phyloP scores from a whole-genome alignment of 208 protist species.

The Trypanosoma rangeli region DNA sequence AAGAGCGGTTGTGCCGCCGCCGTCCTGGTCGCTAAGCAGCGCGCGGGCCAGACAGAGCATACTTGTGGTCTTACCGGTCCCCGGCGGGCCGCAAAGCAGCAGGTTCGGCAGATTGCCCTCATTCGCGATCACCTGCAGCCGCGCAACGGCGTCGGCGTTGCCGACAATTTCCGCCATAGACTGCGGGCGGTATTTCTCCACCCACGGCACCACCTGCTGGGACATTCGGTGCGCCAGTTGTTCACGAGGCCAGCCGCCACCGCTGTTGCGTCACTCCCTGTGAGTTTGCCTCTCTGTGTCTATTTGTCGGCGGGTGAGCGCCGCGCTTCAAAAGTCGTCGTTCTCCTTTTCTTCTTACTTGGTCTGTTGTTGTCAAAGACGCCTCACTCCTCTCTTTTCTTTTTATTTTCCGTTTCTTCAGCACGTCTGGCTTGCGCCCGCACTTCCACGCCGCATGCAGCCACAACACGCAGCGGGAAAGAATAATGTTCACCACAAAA shows the following conservation, averaged over 20 bases:
- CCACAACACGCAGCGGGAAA: neutral
- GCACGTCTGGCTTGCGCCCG: neutral
- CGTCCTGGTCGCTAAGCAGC: constrained; percentile 76
- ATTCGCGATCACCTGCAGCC: constrained; percentile 94
- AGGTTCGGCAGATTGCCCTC: constrained; percentile 99
- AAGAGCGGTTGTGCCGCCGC: constrained; percentile 57
- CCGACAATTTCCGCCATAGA: constrained; percentile 97
- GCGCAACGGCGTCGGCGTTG: constrained; percentile 96
- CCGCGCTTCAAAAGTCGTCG: no score
- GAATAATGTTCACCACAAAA: constrained; percentile 1
- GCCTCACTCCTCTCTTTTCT: neutral
- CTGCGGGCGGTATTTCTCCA: constrained; percentile 99
- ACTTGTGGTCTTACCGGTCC: constrained; percentile 98
- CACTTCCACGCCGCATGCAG: no score
- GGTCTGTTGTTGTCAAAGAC: no score
- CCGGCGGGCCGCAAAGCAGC: constrained; percentile 94
- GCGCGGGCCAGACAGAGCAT: constrained; percentile 96
- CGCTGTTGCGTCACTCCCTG: no score
- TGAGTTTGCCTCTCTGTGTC: no score
- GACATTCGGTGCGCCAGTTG: neutral
- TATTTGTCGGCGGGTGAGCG: no score
- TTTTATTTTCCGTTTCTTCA: neutral
- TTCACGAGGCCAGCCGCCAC: no score
- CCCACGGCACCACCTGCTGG: constrained; percentile 85
- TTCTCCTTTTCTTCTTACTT: no score